Percentiles rank a stretch among this genome's conserved stretches.
phyloP scores from a whole-genome alignment of 805 yeast species.

The Candida gorgasii region DNA sequence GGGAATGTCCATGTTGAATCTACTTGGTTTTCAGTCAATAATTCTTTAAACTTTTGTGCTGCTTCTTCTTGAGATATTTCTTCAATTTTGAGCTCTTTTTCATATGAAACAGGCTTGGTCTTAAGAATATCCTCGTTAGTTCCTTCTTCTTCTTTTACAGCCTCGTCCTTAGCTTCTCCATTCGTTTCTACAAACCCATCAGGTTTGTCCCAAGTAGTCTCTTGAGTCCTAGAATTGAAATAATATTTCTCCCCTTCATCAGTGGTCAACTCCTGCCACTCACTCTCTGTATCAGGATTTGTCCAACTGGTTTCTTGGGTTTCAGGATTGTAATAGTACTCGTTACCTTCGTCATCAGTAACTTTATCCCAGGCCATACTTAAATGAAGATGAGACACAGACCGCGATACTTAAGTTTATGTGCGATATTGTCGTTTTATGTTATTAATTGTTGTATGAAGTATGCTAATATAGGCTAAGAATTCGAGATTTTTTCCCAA shows the following conservation, averaged over 20 bases:
- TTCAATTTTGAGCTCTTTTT: neutral
- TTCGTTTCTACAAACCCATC: conserved; percentile 36
- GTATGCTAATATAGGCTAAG: no score
- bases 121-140: conserved; percentile 1
- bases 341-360: conserved; percentile 62
- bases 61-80: conserved; percentile 28
- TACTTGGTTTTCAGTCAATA: conserved; percentile 58
- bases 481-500: no score
- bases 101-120: conserved; percentile 2
- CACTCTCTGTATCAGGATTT: conserved; percentile 53
- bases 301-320: conserved; percentile 82
- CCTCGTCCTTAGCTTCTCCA: conserved; percentile 8
- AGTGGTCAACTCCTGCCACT: conserved; percentile 48
- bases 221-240: conserved; percentile 61
- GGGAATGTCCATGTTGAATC: conserved; percentile 78
- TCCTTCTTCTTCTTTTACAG: neutral
- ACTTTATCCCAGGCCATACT: conserved; percentile 60
- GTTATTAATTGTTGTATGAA: no score
- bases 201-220: conserved; percentile 84
- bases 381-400: neutral
- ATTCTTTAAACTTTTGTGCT: conserved; percentile 45
- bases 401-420: neutral
- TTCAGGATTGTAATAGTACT: conserved; percentile 66
- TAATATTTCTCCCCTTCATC: conserved; percentile 66
- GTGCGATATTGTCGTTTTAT: no score